phyloP scores from a whole-genome alignment of 1,284 basidiomycete species.

The Cryptococcus sp. region DNA sequence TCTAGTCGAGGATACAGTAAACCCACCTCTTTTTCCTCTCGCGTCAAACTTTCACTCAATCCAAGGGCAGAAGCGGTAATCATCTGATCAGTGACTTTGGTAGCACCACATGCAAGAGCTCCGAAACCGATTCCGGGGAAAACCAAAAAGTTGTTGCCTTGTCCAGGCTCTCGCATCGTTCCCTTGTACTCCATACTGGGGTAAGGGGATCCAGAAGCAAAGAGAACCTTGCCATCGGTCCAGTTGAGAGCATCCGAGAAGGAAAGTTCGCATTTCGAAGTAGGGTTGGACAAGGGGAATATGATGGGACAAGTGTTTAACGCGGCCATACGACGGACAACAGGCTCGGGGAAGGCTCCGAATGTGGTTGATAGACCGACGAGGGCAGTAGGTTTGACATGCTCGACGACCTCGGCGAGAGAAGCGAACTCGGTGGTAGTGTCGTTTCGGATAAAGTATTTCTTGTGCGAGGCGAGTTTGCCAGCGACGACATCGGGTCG shows the following conservation, averaged over 20 bases:
- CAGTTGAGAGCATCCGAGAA: constrained; percentile 79
- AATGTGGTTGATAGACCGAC: constrained; percentile 84
- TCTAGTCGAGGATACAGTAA: constrained; percentile 72
- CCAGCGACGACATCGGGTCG: constrained; percentile 56
- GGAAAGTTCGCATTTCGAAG: constrained; percentile 65
- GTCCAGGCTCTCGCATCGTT: constrained; percentile 68
- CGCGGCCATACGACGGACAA: constrained; percentile 76
- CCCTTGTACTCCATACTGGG: constrained; percentile 58
- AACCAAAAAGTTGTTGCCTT: constrained; percentile 56
- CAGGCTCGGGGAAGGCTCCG: constrained; percentile 71
- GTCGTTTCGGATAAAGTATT: constrained; percentile 72
- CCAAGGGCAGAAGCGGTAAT: constrained; percentile 59
- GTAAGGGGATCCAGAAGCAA: constrained; percentile 90
- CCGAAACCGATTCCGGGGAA: constrained; percentile 70
- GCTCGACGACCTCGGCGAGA: constrained; percentile 74
- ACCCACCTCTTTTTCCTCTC: constrained; percentile 62
- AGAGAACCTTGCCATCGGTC: constrained; percentile 60
- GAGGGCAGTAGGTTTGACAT: constrained; percentile 85
- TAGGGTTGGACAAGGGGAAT: constrained; percentile 95
- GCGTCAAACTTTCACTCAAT: constrained; percentile 68
- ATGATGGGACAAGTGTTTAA: constrained; percentile 77
- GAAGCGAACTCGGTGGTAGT: constrained; percentile 67
- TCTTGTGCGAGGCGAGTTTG: constrained; percentile 75
- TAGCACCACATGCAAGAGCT: constrained; percentile 58
- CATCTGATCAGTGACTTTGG: constrained; percentile 44